Percentiles rank a stretch among this genome's conserved stretches.
Evolutionary conservation across 176 grass and related monocot genomes (phyloP).

Genomic region (Canna indica): DNA sequence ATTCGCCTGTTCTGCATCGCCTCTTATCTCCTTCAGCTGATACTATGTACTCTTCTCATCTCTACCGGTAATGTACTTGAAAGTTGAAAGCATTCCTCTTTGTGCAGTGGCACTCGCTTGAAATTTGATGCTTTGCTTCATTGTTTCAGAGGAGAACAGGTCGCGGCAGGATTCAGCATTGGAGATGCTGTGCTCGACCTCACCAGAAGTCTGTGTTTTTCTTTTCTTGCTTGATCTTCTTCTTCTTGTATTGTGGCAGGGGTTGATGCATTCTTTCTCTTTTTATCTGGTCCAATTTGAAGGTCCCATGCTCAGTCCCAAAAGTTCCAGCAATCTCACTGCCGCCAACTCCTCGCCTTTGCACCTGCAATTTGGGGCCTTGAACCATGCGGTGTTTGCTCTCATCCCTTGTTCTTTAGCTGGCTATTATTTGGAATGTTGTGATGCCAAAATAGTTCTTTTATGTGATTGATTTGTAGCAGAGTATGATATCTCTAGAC

Average conservation of each 20-base stretch:
- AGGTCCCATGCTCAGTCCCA: constrained; percentile 77
- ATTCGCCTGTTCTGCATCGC: neutral
- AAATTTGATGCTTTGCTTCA: constrained; percentile 18
- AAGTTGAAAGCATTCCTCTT: constrained; percentile 5
- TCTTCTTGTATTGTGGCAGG: constrained; percentile 2
- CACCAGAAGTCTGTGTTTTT: constrained; percentile 34
- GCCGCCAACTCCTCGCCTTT: constrained; percentile 28
- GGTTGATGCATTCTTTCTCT: neutral
- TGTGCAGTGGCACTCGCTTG: neutral
- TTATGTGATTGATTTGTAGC: constrained; percentile 3
- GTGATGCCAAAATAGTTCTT: neutral
- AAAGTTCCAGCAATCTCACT: constrained; percentile 69
- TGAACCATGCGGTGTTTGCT: constrained; percentile 26
- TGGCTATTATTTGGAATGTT: neutral
- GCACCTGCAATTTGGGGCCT: constrained; percentile 32
- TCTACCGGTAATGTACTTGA: constrained; percentile 30
- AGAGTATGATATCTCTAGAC: constrained; percentile 26
- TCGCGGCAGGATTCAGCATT: constrained; percentile 52
- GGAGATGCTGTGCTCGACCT: constrained; percentile 65
- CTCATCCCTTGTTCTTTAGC: neutral
- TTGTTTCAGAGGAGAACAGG: constrained; percentile 57
- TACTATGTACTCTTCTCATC: constrained; percentile 36
- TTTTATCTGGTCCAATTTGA: constrained; percentile 14
- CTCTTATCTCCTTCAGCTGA: neutral
- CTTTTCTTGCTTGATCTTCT: neutral